Evolutionary conservation across 2,329 filamentous ascomycete genomes (phyloP).

Genomic region (Sclerotinia trifoliorum): DNA sequence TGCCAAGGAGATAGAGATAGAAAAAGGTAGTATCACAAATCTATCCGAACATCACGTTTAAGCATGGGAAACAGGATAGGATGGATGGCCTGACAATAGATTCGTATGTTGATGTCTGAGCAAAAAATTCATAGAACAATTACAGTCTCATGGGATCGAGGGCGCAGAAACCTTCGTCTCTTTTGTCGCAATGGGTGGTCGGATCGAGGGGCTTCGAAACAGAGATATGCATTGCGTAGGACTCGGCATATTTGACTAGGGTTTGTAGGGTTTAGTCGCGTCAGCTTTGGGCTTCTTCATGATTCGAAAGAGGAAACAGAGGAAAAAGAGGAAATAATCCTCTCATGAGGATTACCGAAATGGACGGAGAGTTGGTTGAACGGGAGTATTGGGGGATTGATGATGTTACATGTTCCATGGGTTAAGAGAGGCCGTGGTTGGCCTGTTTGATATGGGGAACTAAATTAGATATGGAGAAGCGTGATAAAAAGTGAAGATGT

Average conservation of each 20-base stretch:
- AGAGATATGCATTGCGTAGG: neutral
- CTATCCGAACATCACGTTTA: slow-evolving; percentile 25
- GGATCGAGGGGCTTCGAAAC: slow-evolving; percentile 28
- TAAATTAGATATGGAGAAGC: slow-evolving; percentile 4
- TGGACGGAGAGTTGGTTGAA: neutral
- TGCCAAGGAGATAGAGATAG: slow-evolving; percentile 22
- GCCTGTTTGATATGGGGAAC: slow-evolving; percentile 9
- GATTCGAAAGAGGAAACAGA: neutral
- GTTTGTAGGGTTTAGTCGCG: neutral
- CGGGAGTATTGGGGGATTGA: neutral
- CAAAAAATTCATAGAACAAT: slow-evolving; percentile 18
- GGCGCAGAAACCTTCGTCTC: slow-evolving; percentile 24
- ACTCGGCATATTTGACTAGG: neutral
- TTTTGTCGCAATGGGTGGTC: slow-evolving; percentile 25
- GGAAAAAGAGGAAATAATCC: no score
- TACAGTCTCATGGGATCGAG: slow-evolving; percentile 20
- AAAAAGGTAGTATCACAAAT: slow-evolving; percentile 10
- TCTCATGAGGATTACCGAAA: neutral
- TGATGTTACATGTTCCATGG: no score
- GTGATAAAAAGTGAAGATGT: neutral
- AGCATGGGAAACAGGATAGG: slow-evolving; percentile 20
- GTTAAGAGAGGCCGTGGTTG: slow-evolving; percentile 3
- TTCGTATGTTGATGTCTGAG: slow-evolving; percentile 20
- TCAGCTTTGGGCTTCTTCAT: neutral
- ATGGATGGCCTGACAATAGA: slow-evolving; percentile 28